Base-by-base conservation (phyloP, 768 basidiomycete genomes). In the Pleurotus platypus region DNA sequence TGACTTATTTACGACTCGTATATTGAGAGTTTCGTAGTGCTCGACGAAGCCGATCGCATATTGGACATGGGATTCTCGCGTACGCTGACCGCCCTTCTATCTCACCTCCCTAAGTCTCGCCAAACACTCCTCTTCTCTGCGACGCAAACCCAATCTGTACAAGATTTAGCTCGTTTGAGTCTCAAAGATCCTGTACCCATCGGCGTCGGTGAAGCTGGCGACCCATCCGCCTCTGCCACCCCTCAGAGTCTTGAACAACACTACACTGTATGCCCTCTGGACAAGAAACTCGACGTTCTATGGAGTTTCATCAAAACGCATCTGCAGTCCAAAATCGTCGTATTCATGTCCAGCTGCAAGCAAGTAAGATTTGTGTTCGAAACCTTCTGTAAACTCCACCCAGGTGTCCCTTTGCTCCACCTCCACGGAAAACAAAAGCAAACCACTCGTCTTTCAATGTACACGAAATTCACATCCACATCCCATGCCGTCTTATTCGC, bases 401-500 rank as follows among this genome's bases (percentile, higher is more conserved):
- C 96, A 0, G 96, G 96, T 63, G 77, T 94, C 4, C 86, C 96
- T 3, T 78, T 99, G n/a, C 80, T 99, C 18, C 90, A 95, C 67
- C 74, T 99, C 6, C 94, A 98, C 65, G 96, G 96, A 35, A 98
- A 97, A 69, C 94, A 97, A 67, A 98, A 97, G 69, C 96, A 97
- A 67, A 80, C 86, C n/a, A 87, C 91, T 37, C 83, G 96, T 47
- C 72, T 98, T 55, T 77, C 82, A 48, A 89, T 90, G 74, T 98
- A 92, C 69, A 81, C 82, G 64, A 87, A 86, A 43, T 99, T 97
- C 75, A 89, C 89, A 2, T 74, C 83, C 2, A 86, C 87, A 46
- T 85, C 87, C 62, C 86, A 94, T 62, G 88, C 94, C 2, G 83
- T 96, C 5, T 78, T 98, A 18, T 88, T 99, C 64, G 94, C 95